These are phyloP conservation scores for Miamiensis avidus DNA, from an alignment of 169 alveolate species.

Conservation along the genomic window DNA sequence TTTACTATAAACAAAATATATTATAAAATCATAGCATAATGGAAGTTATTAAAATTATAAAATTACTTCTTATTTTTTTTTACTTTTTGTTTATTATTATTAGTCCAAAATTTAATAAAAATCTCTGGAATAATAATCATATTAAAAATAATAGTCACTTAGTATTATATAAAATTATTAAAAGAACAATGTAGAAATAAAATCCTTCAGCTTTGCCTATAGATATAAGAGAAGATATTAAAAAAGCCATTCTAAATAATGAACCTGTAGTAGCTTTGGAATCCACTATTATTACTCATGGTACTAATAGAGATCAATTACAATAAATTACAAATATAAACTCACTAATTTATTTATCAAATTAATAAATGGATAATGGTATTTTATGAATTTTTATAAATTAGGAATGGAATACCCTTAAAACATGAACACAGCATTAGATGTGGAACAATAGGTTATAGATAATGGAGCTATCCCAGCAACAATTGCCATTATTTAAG, in stretches of 20 bases:
- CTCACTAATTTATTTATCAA: too few species aligned
- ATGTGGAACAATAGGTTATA: slow-evolving; percentile 74
- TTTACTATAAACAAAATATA: too few species aligned
- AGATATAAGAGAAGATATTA: slow-evolving; percentile 25
- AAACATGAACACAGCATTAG: slow-evolving; percentile 73
- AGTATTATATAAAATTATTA: too few species aligned
- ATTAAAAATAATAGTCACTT: too few species aligned
- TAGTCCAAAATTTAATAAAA: too few species aligned
- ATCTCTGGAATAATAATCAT: too few species aligned
- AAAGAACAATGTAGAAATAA: neutral
- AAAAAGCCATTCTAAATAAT: slow-evolving; percentile 52
- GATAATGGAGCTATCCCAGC: slow-evolving; percentile 84
- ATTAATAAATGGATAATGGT: neutral
- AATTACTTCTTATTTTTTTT: too few species aligned
- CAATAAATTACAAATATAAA: too few species aligned
- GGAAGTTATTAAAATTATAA: too few species aligned
- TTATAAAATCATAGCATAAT: too few species aligned
- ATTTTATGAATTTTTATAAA: too few species aligned
- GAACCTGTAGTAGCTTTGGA: slow-evolving; percentile 86
- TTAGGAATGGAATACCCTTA: slow-evolving; percentile 87
- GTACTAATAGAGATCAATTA: neutral
- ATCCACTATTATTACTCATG: slow-evolving; percentile 87
- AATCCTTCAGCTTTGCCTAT: neutral
- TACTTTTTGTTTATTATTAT: too few species aligned
- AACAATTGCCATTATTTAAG: slow-evolving; percentile 80